phyloP scores from a whole-genome alignment of 495 filamentous ascomycete species.

The Penicillium steckii region DNA sequence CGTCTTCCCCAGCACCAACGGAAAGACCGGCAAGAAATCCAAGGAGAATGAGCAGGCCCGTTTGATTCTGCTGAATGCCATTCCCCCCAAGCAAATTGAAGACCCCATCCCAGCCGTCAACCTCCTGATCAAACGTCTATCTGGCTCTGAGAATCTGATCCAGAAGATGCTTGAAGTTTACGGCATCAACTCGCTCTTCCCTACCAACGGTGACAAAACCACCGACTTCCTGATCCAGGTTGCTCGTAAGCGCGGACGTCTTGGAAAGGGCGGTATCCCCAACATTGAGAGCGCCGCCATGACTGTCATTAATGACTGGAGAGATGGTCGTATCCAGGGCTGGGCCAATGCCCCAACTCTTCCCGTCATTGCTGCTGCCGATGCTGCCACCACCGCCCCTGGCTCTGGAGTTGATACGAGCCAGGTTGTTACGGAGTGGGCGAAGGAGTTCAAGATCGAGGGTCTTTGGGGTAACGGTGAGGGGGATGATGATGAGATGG shows the following conservation, averaged over 20 bases:
- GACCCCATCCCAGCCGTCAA: constrained; percentile 86
- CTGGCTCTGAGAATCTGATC: constrained; percentile 66
- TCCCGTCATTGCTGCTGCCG: constrained; percentile 45
- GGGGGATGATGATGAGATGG: constrained; percentile 45
- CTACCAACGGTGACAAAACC: constrained; percentile 66
- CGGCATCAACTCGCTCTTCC: constrained; percentile 73
- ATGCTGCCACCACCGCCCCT: constrained; percentile 26
- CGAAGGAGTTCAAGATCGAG: constrained; percentile 92
- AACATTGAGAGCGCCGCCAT: constrained; percentile 86
- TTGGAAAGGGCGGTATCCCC: constrained; percentile 87
- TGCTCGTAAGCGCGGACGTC: constrained; percentile 82
- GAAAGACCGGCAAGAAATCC: constrained; percentile 52
- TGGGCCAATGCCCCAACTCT: constrained; percentile 77
- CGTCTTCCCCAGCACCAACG: constrained; percentile 70
- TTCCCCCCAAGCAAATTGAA: constrained; percentile 89
- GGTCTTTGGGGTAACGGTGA: constrained; percentile 79
- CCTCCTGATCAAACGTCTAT: constrained; percentile 75
- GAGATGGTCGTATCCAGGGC: constrained; percentile 91
- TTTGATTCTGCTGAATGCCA: constrained; percentile 82
- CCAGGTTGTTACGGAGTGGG: constrained; percentile 90
- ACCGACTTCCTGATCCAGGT: constrained; percentile 95
- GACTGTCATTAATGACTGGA: constrained; percentile 91
- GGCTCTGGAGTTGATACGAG: constrained; percentile 61
- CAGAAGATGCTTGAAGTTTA: constrained; percentile 79
- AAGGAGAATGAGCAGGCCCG: constrained; percentile 67